A percentile compares a stretch with the other conserved stretches of the same genome.
Conservation (phyloP, 305 asterid genomes). For the Nicotiana rustica region DNA sequence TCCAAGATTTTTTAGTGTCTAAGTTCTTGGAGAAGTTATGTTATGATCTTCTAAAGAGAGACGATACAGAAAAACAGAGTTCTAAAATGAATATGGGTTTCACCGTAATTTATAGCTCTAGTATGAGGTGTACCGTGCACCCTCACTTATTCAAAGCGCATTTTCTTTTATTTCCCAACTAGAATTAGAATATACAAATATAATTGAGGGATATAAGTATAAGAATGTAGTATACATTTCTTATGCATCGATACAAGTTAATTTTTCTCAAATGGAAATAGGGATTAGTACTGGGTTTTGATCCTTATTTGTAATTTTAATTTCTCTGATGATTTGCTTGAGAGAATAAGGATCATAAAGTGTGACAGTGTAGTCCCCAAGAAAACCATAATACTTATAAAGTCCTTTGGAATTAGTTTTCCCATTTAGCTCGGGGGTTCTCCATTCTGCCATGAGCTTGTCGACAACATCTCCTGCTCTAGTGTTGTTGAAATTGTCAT, state of each 20-base stretch:
- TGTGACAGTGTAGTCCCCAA: constrained; percentile 14
- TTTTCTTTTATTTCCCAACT: no score
- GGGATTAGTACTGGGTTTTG: neutral
- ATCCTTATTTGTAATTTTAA: constrained; percentile 13
- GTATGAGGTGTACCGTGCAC: no score
- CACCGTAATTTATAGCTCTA: no score
- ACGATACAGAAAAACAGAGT: no score
- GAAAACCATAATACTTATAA: constrained; percentile 16
- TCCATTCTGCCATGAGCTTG: constrained; percentile 46
- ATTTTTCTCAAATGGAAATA: neutral
- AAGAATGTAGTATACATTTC: no score
- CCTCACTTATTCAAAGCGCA: no score
- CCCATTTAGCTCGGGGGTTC: neutral
- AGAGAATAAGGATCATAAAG: constrained; percentile 26
- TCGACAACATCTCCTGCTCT: constrained; percentile 52
- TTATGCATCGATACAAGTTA: neutral
- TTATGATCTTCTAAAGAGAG: no score
- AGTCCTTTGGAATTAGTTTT: constrained; percentile 7
- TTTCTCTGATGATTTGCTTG: neutral
- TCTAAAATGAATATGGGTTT: no score
- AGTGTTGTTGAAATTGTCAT: constrained; percentile 50
- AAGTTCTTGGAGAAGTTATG: no score
- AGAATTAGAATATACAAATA: no score
- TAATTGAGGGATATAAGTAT: no score
- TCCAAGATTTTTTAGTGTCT: no score